A percentile compares a stretch with the other conserved stretches of the same genome.
Evolutionary conservation across 2,329 filamentous ascomycete species (phyloP).

Genomic region (Aspergillus sp.): DNA sequence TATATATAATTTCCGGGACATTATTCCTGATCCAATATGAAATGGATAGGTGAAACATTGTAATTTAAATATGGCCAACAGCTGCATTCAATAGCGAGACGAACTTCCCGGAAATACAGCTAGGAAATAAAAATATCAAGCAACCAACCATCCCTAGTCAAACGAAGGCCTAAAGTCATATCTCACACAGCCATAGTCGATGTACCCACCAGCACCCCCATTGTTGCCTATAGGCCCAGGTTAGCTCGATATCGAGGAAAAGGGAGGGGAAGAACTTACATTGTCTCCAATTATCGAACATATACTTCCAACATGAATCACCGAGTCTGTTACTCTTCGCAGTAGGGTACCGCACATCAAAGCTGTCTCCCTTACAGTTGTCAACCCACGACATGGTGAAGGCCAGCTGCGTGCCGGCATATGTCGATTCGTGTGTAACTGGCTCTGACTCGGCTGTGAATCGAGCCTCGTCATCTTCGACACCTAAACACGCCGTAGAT

Average conservation of each 20-base stretch:
- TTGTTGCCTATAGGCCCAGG: background rate
- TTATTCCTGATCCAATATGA: too few species aligned
- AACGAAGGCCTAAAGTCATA: background rate
- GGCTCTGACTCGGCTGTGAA: background rate
- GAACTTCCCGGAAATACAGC: too few species aligned
- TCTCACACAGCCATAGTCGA: background rate
- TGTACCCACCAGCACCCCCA: background rate
- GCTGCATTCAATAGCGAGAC: too few species aligned
- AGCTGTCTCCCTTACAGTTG: background rate
- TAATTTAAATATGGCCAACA: too few species aligned
- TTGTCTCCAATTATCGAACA: background rate
- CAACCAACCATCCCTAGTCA: background rate
- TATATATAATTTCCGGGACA: too few species aligned
- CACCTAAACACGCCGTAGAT: accelerated
- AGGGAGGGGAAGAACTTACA: background rate
- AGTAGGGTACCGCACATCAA: background rate
- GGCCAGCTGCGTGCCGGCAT: background rate
- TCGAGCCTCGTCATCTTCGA: background rate
- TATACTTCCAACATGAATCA: background rate
- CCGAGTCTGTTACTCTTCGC: too few species aligned
- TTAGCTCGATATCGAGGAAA: too few species aligned
- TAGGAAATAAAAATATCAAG: too few species aligned
- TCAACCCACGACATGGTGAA: background rate
- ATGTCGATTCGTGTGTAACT: background rate
- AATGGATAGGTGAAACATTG: too few species aligned